phyloP scores from a whole-genome alignment of 2,329 filamentous ascomycete genomes.

The Fusarium zealandicum region DNA sequence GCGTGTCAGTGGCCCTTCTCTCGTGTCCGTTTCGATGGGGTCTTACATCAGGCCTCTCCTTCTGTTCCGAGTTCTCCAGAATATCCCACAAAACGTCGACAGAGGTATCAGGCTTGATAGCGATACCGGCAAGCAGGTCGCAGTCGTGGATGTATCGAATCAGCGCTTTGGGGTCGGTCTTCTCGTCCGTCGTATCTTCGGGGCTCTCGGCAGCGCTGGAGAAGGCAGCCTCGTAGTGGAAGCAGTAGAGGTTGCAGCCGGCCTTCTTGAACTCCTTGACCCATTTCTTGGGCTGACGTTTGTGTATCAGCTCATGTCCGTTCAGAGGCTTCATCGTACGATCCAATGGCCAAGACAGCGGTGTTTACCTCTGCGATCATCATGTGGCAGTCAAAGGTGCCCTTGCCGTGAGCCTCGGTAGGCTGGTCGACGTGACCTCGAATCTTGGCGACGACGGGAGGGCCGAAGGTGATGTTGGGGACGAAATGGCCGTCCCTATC shows the following conservation, averaged over 20 bases:
- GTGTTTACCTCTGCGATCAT: slow-evolving; percentile 91
- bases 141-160: slow-evolving; percentile 89
- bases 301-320: slow-evolving; percentile 16
- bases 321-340: no score
- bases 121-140: slow-evolving; percentile 90
- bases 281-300: slow-evolving; percentile 89
- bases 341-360: neutral
- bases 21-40: neutral
- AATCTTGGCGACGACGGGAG: slow-evolving; percentile 94
- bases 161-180: slow-evolving; percentile 83
- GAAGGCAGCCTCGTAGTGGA: slow-evolving; percentile 97
- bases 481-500: slow-evolving; percentile 97
- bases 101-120: slow-evolving; percentile 90
- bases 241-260: slow-evolving; percentile 98
- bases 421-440: slow-evolving; percentile 83
- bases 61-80: slow-evolving; percentile 73
- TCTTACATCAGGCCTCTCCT: slow-evolving; percentile 88
- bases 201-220: slow-evolving; percentile 86
- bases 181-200: slow-evolving; percentile 69
- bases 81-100: slow-evolving; percentile 95
- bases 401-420: slow-evolving; percentile 72
- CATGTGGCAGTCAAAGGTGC: slow-evolving; percentile 99
- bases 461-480: slow-evolving; percentile 96
- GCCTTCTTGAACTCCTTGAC: slow-evolving; percentile 93
- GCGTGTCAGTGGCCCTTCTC: slow-evolving; percentile 17